Evolutionary conservation across 192 early-diverging fungal species (phyloP).

Genomic region (Endogone sp.): DNA sequence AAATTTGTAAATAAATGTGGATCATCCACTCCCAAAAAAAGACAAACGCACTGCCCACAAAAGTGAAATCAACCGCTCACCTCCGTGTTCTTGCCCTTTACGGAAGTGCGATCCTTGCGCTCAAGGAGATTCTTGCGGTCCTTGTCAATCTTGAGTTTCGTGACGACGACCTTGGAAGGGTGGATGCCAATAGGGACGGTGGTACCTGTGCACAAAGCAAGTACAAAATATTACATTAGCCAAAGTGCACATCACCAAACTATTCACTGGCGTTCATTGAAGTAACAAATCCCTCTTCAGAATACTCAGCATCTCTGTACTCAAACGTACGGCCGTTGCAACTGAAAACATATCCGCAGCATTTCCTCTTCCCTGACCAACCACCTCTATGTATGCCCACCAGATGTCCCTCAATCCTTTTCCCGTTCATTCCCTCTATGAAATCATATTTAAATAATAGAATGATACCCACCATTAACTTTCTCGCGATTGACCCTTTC

Average conservation of each 20-base stretch:
- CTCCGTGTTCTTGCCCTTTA: conserved; percentile 20
- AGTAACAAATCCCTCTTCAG: background rate
- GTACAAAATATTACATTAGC: too few species aligned
- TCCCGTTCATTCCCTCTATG: background rate
- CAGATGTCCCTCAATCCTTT: too few species aligned
- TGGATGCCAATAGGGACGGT: conserved; percentile 90
- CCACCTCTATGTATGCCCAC: too few species aligned
- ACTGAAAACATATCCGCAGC: too few species aligned
- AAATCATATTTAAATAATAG: too few species aligned
- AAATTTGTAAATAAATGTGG: background rate
- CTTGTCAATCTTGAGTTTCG: conserved; percentile 93
- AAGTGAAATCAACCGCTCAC: conserved; percentile 2
- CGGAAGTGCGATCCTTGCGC: conserved; percentile 70
- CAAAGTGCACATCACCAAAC: too few species aligned
- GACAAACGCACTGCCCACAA: background rate
- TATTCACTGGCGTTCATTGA: too few species aligned
- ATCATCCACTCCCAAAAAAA: background rate
- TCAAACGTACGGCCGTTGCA: too few species aligned
- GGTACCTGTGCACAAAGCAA: too few species aligned
- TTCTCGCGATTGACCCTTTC: conserved; percentile 97
- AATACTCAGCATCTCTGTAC: too few species aligned
- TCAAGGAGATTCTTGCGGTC: conserved; percentile 88
- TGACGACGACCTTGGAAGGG: conserved; percentile 99
- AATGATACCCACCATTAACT: conserved; percentile 70
- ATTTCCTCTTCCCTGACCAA: too few species aligned